Conservation (phyloP, 495 filamentous ascomycete genomes). For the Xylaria bambusicola region DNA sequence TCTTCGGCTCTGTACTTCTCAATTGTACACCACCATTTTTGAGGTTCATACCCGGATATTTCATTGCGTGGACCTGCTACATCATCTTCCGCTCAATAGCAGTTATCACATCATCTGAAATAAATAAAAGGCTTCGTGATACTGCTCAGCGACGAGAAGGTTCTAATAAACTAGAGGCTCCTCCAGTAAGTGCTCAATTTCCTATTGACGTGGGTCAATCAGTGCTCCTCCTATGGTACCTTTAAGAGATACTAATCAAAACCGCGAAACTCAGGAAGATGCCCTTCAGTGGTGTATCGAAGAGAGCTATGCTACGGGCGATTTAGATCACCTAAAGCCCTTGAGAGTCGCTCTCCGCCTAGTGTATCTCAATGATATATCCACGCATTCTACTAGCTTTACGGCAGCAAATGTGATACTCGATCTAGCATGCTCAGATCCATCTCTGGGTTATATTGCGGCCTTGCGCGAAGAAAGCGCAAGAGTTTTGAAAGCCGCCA, state of each 20-base stretch:
- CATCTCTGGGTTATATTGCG: slow-evolving; percentile 12
- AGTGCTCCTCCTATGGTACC: not conserved
- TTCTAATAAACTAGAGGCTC: not conserved
- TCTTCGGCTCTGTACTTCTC: not conserved
- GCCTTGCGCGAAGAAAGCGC: slow-evolving; percentile 13
- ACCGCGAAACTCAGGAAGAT: no score
- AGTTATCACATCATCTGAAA: not conserved
- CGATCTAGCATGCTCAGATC: slow-evolving; percentile 7
- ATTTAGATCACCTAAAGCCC: slow-evolving; percentile 7
- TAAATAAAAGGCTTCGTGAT: not conserved
- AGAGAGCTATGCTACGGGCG: slow-evolving; percentile 2
- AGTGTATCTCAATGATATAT: slow-evolving; percentile 7
- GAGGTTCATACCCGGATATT: not conserved
- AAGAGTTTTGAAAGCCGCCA: slow-evolving; percentile 4
- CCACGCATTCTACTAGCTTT: slow-evolving; percentile 1
- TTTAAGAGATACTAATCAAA: no score
- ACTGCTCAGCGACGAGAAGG: not conserved
- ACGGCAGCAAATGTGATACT: slow-evolving; percentile 12
- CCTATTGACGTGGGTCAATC: not conserved
- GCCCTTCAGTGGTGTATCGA: slow-evolving; percentile 23
- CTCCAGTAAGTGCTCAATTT: not conserved
- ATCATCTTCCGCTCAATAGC: not conserved
- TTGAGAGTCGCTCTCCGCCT: not conserved
- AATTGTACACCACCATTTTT: not conserved
- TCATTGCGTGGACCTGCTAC: not conserved